A percentile compares a stretch with the other conserved stretches of the same genome.
phyloP scores from a whole-genome alignment of 805 yeast genomes.

The Saccharomyces jurei region DNA sequence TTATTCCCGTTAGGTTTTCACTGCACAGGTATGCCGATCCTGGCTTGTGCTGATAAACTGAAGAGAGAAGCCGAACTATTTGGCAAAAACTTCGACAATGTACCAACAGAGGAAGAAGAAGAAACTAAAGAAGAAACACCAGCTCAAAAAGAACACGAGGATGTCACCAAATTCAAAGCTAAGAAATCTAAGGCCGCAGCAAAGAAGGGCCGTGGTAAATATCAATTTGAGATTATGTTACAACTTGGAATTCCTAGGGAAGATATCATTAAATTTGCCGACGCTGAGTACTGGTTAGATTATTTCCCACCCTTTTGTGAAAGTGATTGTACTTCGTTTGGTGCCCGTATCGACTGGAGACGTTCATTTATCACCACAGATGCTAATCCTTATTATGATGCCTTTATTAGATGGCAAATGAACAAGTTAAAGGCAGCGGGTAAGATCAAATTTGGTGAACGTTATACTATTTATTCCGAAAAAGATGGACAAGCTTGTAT shows the following conservation, averaged over 20 bases:
- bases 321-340: conserved; percentile 69
- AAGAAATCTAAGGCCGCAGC: conserved; percentile 91
- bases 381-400: conserved; percentile 88
- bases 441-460: conserved; percentile 94
- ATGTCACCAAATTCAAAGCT: conserved; percentile 84
- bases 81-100: conserved; percentile 70
- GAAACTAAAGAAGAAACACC: conserved; percentile 34
- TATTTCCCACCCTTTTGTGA: conserved; percentile 88
- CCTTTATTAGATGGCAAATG: conserved; percentile 95
- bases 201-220: conserved; percentile 88
- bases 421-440: conserved; percentile 75
- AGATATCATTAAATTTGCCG: conserved; percentile 82
- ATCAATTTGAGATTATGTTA: conserved; percentile 92
- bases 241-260: conserved; percentile 82
- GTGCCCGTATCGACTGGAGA: conserved; percentile 97
- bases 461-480: conserved; percentile 94
- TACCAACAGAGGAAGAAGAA: conserved; percentile 55
- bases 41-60: conserved; percentile 91
- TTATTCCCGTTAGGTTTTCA: conserved; percentile 96
- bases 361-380: conserved; percentile 93
- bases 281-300: conserved; percentile 82
- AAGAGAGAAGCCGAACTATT: conserved; percentile 86
- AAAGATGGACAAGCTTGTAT: conserved; percentile 99
- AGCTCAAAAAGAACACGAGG: conserved; percentile 43
- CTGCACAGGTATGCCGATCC: conserved; percentile 98